Evolutionary conservation across 1,139 yeast species (phyloP).

Genomic region (Suhomyces terraborum): DNA sequence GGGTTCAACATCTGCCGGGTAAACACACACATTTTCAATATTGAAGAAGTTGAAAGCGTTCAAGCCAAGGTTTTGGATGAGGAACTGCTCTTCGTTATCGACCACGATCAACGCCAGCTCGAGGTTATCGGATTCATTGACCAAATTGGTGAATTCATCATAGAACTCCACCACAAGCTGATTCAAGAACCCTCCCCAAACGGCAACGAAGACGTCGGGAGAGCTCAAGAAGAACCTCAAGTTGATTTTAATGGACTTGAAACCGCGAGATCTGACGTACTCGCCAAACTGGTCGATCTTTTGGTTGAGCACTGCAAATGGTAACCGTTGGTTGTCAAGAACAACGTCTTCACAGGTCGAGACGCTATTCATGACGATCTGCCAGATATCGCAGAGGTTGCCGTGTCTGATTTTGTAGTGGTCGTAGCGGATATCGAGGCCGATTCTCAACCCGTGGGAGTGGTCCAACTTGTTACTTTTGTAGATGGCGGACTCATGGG

Average conservation of each 20-base stretch:
- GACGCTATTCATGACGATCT: slow-evolving; percentile 28
- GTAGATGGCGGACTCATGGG: slow-evolving; percentile 63
- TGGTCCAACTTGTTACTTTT: slow-evolving; percentile 65
- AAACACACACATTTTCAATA: slow-evolving; percentile 8
- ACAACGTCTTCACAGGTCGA: slow-evolving; percentile 17
- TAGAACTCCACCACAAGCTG: slow-evolving; percentile 29
- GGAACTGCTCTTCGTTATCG: slow-evolving; percentile 12
- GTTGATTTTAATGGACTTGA: slow-evolving; percentile 23
- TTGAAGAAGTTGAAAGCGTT: slow-evolving; percentile 5
- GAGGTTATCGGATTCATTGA: slow-evolving; percentile 10
- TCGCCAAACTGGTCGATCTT: slow-evolving; percentile 22
- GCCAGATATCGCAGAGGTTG: slow-evolving; percentile 68
- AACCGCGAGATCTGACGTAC: slow-evolving; percentile 17
- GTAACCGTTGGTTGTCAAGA: slow-evolving; percentile 22
- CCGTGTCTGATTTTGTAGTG: slow-evolving; percentile 70
- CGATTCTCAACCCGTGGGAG: slow-evolving; percentile 57
- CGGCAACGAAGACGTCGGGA: slow-evolving; percentile 25
- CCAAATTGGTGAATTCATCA: slow-evolving; percentile 19
- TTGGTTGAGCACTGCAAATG: slow-evolving; percentile 30
- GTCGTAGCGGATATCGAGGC: slow-evolving; percentile 59
- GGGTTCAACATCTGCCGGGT: slow-evolving; percentile 7
- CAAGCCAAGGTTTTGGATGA: slow-evolving; percentile 8
- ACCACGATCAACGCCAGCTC: slow-evolving; percentile 11
- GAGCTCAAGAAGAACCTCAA: slow-evolving; percentile 20
- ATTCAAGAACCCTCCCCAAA: slow-evolving; percentile 34